These are phyloP conservation scores for Pythium grandisporangium DNA, from an alignment of 352 stramenopile genomes.

Conservation along the genomic window DNA sequence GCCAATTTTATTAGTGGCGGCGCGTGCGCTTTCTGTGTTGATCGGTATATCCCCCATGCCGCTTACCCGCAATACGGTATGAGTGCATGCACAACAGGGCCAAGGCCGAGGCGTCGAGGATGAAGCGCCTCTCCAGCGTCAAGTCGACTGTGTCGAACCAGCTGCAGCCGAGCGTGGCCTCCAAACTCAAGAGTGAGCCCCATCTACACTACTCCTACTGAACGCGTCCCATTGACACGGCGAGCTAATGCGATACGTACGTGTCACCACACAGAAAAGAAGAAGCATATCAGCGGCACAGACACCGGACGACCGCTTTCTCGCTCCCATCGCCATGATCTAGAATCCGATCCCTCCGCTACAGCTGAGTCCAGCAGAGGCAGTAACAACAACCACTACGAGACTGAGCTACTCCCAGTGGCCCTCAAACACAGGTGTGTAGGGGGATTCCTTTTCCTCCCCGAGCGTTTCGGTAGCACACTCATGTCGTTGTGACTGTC, in stretches of 20 bases:
- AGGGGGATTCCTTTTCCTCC: no score
- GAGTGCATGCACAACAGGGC: constrained; percentile 21
- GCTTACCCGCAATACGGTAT: background rate
- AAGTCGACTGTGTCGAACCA: constrained; percentile 77
- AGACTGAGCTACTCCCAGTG: constrained; percentile 15
- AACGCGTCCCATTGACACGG: no score
- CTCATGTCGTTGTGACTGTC: background rate
- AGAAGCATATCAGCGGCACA: constrained; percentile 4
- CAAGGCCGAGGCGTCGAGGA: constrained; percentile 54
- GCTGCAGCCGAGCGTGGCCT: constrained; percentile 42
- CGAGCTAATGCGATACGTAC: no score
- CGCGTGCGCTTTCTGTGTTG: no score
- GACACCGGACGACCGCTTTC: constrained; percentile 10
- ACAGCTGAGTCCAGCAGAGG: constrained; percentile 4
- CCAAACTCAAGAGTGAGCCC: constrained; percentile 65
- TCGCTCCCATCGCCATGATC: constrained; percentile 7
- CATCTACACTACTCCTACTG: no score
- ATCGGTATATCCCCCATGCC: background rate
- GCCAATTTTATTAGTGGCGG: no score
- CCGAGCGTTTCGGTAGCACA: no score
- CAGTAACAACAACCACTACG: background rate
- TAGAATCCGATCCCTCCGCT: constrained; percentile 1
- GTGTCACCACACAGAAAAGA: no score
- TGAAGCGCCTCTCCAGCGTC: constrained; percentile 61
- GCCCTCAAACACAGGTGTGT: constrained; percentile 5